Percentiles rank a stretch among this genome's conserved stretches.
Conservation (phyloP, 176 grass and related monocot species). For the Alopecurus myosuroides region DNA sequence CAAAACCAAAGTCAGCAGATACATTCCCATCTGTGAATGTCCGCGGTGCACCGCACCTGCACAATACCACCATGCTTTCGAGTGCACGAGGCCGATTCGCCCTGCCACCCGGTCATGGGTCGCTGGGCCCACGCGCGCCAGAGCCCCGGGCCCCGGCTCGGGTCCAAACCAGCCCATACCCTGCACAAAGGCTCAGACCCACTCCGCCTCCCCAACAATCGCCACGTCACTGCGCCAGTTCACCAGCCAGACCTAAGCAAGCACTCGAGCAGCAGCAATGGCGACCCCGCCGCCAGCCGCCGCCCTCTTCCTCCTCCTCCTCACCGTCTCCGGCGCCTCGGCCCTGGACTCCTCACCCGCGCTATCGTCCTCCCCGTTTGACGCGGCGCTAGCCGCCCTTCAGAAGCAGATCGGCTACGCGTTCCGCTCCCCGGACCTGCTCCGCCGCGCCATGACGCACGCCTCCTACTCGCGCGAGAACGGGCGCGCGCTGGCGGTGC, state of each 20-base stretch:
- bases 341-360: accelerated
- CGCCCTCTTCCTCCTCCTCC: not conserved
- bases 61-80: not conserved
- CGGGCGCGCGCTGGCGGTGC: slow-evolving; percentile 45
- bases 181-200: not conserved
- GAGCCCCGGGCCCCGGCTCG: not conserved
- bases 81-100: not conserved
- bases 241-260: not conserved
- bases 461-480: slow-evolving; percentile 69
- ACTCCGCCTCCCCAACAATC: not conserved
- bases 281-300: not conserved
- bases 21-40: not conserved
- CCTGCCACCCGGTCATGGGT: not conserved
- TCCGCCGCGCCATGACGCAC: slow-evolving; percentile 63
- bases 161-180: not conserved
- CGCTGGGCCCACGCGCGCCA: not conserved
- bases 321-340: not conserved
- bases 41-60: not conserved
- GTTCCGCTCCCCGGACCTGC: slow-evolving; percentile 36
- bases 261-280: not conserved
- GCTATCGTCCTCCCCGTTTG: slow-evolving; percentile 32
- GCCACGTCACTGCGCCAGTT: not conserved
- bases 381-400: slow-evolving; percentile 47
- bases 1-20: not conserved
- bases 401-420: slow-evolving; percentile 43